These are phyloP conservation scores for Aspergillus caelatus DNA, from an alignment of 2,329 filamentous ascomycete genomes.

Conservation along the genomic window DNA sequence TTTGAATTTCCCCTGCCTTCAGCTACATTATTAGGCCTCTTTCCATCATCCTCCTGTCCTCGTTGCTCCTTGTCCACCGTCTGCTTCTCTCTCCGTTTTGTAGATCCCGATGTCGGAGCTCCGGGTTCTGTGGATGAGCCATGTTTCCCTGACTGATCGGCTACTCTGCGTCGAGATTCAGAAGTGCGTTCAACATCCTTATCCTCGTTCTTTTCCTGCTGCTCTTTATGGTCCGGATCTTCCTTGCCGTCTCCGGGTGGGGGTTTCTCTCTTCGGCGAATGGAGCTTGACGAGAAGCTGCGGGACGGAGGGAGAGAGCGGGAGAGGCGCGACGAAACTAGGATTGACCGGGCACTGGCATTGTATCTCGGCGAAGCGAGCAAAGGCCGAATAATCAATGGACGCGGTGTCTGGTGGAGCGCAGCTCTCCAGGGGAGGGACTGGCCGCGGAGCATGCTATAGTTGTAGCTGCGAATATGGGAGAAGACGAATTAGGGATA, in stretches of 20 bases:
- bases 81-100: slow-evolving; percentile 45
- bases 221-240: slow-evolving; percentile 31
- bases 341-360: slow-evolving; percentile 30
- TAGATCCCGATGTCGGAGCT: slow-evolving; percentile 36
- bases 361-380: slow-evolving; percentile 36
- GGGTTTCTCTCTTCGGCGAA: slow-evolving; percentile 60
- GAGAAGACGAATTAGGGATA: slow-evolving; percentile 12
- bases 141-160: slow-evolving; percentile 39
- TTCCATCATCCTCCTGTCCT: slow-evolving; percentile 41
- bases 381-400: slow-evolving; percentile 37
- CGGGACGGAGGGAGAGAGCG: slow-evolving; percentile 34
- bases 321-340: slow-evolving; percentile 28
- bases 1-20: slow-evolving; percentile 53
- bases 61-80: slow-evolving; percentile 43
- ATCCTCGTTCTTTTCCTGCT: slow-evolving; percentile 33
- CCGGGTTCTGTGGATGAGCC: slow-evolving; percentile 29
- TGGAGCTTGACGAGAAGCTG: slow-evolving; percentile 49
- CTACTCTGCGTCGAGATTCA: slow-evolving; percentile 44
- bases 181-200: slow-evolving; percentile 49
- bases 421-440: slow-evolving; percentile 67
- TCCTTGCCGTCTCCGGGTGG: slow-evolving; percentile 46
- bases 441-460: slow-evolving; percentile 66
- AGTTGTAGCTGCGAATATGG: slow-evolving; percentile 19
- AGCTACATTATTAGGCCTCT: slow-evolving; percentile 40
- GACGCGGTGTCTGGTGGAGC: slow-evolving; percentile 54